phyloP scores from a whole-genome alignment of 169 alveolate genomes.

The Plasmodium berghei region DNA sequence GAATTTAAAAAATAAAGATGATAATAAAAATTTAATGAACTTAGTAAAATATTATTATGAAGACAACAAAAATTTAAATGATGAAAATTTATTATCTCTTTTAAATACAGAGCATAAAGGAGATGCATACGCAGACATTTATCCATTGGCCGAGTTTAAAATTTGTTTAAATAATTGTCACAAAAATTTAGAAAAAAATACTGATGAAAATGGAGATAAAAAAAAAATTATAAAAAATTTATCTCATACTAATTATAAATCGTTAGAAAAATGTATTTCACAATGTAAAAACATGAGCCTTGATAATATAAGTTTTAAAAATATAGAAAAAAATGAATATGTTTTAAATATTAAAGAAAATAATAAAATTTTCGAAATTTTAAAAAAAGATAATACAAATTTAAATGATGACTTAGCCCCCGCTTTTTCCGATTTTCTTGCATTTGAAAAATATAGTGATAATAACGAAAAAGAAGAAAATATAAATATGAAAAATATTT shows the following conservation, averaged over 20 bases:
- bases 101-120: slow-evolving; percentile 9
- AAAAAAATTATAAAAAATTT: not conserved
- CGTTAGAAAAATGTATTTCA: slow-evolving; percentile 26
- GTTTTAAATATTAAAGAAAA: not conserved
- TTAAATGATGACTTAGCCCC: not conserved
- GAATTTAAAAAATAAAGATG: not conserved
- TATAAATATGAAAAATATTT: not conserved
- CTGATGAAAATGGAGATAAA: not conserved
- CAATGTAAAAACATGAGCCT: slow-evolving; percentile 22
- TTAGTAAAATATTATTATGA: slow-evolving; percentile 14
- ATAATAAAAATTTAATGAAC: not conserved
- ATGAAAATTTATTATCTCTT: slow-evolving; percentile 8
- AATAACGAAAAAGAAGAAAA: not conserved
- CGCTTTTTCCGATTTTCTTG: slow-evolving; percentile 9
- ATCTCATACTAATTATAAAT: slow-evolving; percentile 18
- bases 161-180: slow-evolving; percentile 21
- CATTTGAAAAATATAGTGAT: slow-evolving; percentile 16
- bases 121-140: slow-evolving; percentile 2
- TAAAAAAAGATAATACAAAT: slow-evolving; percentile 5
- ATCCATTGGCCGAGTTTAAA: slow-evolving; percentile 26
- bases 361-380: not conserved
- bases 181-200: not conserved
- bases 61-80: slow-evolving; percentile 5
- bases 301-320: not conserved
- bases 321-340: slow-evolving; percentile 6